These are phyloP conservation scores for Prinsepia uniflora DNA, from an alignment of 306 rosid species.

Conservation along the genomic window DNA sequence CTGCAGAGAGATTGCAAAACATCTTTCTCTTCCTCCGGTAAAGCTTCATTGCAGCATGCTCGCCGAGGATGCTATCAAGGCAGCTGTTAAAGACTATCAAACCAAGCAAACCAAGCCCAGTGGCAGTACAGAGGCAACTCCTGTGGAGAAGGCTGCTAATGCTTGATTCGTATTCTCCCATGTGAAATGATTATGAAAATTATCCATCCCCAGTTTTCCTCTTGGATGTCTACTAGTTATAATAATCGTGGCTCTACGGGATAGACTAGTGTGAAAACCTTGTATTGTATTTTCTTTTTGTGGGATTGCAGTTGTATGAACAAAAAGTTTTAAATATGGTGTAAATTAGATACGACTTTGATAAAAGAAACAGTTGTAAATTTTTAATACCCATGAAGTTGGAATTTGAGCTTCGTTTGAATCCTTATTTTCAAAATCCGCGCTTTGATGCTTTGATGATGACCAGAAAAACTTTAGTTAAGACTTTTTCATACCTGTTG, in stretches of 20 bases:
- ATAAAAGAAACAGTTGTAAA: too few species aligned
- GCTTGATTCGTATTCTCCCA: constrained; percentile 30
- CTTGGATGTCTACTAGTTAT: neutral
- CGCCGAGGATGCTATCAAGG: constrained; percentile 98
- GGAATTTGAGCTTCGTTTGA: neutral
- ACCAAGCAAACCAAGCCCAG: constrained; percentile 41
- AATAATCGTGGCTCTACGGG: constrained; percentile 3
- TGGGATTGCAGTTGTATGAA: neutral
- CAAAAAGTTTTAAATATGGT: neutral
- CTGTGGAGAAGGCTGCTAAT: constrained; percentile 34
- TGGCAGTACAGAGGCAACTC: constrained; percentile 22
- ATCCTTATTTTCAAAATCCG: too few species aligned
- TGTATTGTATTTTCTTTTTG: neutral
- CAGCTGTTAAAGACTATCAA: constrained; percentile 91
- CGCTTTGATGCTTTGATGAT: too few species aligned
- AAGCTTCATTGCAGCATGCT: constrained; percentile 99
- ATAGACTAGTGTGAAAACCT: neutral
- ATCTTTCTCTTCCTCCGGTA: constrained; percentile 95
- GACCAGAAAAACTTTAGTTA: too few species aligned
- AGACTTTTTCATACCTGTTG: too few species aligned
- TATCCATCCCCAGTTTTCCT: neutral
- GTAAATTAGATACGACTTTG: neutral
- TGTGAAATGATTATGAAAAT: constrained; percentile 20
- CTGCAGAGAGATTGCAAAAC: constrained; percentile 91
- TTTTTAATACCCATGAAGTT: neutral